Evolutionary conservation across 2,329 filamentous ascomycete genomes (phyloP).

Genomic region (Colletotrichum filicis): DNA sequence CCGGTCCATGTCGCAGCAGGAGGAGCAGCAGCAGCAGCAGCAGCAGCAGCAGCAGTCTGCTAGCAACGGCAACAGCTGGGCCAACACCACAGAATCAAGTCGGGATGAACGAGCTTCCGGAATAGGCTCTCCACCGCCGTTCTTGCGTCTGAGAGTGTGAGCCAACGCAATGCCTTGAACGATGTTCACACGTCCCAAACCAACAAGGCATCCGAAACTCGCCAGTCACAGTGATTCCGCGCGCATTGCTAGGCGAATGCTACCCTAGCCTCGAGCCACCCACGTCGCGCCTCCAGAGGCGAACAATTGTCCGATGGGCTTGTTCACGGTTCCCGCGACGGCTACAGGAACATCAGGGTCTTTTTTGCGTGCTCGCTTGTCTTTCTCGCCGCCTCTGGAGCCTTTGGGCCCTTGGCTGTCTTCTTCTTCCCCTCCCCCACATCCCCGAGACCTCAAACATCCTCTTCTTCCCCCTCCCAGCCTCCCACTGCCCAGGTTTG

Average conservation of each 20-base stretch:
- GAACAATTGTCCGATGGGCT: constrained; percentile 5
- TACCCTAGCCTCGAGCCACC: background rate
- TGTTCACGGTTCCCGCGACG: background rate
- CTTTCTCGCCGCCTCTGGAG: too few relatives aligned
- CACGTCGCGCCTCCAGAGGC: background rate
- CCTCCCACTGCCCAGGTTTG: too few relatives aligned
- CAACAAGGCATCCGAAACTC: constrained; percentile 2
- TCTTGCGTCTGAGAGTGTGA: background rate
- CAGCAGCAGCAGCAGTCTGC: background rate
- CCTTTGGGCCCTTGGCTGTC: background rate
- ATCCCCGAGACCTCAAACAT: background rate
- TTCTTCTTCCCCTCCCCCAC: background rate
- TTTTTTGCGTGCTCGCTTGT: background rate
- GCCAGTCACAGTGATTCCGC: background rate
- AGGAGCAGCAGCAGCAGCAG: background rate
- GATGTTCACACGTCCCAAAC: constrained; percentile 17
- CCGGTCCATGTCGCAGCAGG: background rate
- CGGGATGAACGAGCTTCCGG: constrained; percentile 4
- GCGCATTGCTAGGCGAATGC: constrained; percentile 1
- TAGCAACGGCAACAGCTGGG: background rate
- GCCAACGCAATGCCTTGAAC: constrained; percentile 1
- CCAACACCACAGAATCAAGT: background rate
- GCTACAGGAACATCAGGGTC: background rate
- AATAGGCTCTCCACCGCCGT: background rate
- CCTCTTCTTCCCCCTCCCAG: too few relatives aligned